Percentiles rank a stretch among this genome's conserved stretches.
Conservation (phyloP, 495 filamentous ascomycete genomes). For the Trichoderma asperelloides region DNA sequence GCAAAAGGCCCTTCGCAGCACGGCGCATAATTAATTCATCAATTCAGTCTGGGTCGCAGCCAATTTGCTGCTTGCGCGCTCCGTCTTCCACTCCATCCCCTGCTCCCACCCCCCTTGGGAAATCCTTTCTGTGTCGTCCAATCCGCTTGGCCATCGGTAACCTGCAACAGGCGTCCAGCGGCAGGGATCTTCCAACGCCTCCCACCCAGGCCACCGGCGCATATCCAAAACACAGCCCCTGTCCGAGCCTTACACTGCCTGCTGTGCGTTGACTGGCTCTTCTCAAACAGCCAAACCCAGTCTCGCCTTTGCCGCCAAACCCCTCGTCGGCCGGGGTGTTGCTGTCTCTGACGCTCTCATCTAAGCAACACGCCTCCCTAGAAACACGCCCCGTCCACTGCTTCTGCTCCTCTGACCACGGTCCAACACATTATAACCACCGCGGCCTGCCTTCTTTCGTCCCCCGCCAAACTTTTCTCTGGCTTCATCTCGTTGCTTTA, state of each 20-base stretch:
- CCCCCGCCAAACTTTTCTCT: conserved; percentile 5
- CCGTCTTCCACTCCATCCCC: conserved; percentile 5
- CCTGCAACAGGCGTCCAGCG: neutral
- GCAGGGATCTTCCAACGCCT: conserved; percentile 5
- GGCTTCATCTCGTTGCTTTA: conserved; percentile 6
- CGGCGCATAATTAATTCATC: neutral
- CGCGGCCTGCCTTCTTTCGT: conserved; percentile 4
- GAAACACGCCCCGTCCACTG: conserved; percentile 5
- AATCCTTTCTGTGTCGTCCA: conserved; percentile 3
- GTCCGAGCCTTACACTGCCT: conserved; percentile 7
- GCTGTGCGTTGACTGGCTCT: neutral
- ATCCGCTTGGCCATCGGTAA: conserved; percentile 3
- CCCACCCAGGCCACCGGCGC: conserved; percentile 7
- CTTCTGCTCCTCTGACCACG: neutral
- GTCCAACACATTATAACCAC: conserved; percentile 6
- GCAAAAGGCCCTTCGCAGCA: neutral
- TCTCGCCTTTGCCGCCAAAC: conserved; percentile 8
- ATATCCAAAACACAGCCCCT: conserved; percentile 9
- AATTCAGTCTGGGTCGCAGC: neutral
- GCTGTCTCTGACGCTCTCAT: conserved; percentile 6
- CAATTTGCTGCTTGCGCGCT: conserved; percentile 5
- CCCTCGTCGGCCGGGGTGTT: neutral
- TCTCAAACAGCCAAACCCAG: conserved; percentile 3
- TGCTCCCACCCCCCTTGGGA: conserved; percentile 7
- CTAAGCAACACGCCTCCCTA: neutral